Evolutionary conservation across 306 rosid species (phyloP), one percentile per base, ranked within the genome.

Genomic region (Fagus crenata): DNA sequence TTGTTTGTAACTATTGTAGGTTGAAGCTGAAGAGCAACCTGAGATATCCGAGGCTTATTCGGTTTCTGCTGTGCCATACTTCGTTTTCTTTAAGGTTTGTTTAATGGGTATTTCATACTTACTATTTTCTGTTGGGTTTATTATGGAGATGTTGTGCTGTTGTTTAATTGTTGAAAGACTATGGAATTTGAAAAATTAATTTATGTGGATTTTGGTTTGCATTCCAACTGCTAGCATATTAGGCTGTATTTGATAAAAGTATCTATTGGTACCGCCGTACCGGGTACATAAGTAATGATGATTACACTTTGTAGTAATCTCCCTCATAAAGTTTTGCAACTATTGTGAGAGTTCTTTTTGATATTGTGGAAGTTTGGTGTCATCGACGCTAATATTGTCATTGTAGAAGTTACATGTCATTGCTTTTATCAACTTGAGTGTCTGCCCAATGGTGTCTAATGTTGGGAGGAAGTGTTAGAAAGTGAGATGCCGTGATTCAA

Each of bases 21-120:
- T 89, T 69, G 99, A 95, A 86, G 99, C 97, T 72, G 99, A 95
- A 80, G 97, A 92, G 61, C 93, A 87, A 72, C 97, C 97, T 3
- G 97, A 88, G 83, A 89, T 95, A 33, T 92, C 99, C 1, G 97
- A 89, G 86, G 93, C 92, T 67, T 90, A 87, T 74, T 87, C 97
- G 0, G 97, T 95, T 42, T 84, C 97, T 77, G 97, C 97, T 42
- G 99, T 95, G 71, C 99, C 99, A 49, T 92, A 54, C 82, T 92
- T 95, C 59, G 96, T 82, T 76, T 89, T 95, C 79, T 77, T 73
- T 67, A 92, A 95, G 97, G 98, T 92, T 77, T 42, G 58, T n/a
- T 75, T 4, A 22, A 6, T n/a, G 55, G n/a, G 43, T 53, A 11
- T 58, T 72, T 72, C 54, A 3, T 35, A 67, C 14, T 18, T 74